These are phyloP conservation scores for Penstemon newberryi DNA, from an alignment of 257 asterid species.

Conservation along the genomic window DNA sequence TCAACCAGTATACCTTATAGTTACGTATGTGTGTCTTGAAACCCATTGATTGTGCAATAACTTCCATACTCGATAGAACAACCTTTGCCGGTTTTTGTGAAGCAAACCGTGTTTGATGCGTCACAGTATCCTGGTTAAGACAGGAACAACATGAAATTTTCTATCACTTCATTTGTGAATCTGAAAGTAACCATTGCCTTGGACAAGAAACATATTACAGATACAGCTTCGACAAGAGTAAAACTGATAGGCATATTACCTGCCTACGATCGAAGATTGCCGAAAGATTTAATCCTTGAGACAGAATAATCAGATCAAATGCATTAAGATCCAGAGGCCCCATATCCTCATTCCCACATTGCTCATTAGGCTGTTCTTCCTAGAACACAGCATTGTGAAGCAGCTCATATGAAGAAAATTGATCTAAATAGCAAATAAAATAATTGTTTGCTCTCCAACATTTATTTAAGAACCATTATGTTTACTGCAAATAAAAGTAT, in stretches of 20 bases:
- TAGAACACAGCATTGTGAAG: conserved; percentile 36
- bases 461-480: conserved; percentile 2
- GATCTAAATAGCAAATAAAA: conserved; percentile 1
- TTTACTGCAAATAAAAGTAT: conserved; percentile 9
- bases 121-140: conserved; percentile 62
- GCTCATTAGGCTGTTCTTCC: conserved; percentile 65
- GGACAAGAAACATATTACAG: conserved; percentile 2
- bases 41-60: conserved; percentile 98
- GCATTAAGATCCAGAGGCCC: conserved; percentile 94
- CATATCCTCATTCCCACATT: conserved; percentile 56
- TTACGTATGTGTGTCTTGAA: conserved; percentile 95
- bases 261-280: conserved; percentile 79
- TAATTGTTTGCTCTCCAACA: conserved; percentile 5
- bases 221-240: background rate
- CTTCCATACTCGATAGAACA: conserved; percentile 93
- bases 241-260: conserved; percentile 44
- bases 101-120: conserved; percentile 86
- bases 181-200: background rate
- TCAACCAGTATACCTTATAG: conserved; percentile 61
- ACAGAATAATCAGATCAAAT: conserved; percentile 87
- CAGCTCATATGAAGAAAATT: conserved; percentile 21
- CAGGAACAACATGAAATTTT: conserved; percentile 16
- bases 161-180: background rate
- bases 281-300: conserved; percentile 92
- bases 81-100: conserved; percentile 91